Conservation (phyloP, 371 early-diverging fungal genomes). For the Apophysomyces sp. region DNA sequence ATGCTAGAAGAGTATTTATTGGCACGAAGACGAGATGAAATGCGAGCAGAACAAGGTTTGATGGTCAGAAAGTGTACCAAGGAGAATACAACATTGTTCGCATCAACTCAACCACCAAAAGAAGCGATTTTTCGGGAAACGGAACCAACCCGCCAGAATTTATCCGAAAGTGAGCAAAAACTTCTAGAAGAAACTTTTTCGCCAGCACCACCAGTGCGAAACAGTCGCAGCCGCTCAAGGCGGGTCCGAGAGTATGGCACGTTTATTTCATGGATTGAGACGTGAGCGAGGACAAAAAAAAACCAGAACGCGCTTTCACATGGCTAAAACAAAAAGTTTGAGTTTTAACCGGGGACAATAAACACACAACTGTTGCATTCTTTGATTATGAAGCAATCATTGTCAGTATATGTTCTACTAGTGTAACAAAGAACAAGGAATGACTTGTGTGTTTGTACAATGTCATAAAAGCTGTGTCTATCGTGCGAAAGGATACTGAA, state of each 20-base stretch:
- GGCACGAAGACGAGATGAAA: slow-evolving; percentile 25
- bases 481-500: no score
- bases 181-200: not conserved
- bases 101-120: not conserved
- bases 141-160: not conserved
- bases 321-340: no score
- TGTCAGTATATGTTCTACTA: no score
- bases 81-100: not conserved
- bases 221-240: not conserved
- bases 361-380: no score
- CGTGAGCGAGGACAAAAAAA: not conserved
- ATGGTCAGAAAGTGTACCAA: not conserved
- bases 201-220: not conserved
- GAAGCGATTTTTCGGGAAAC: not conserved
- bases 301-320: no score
- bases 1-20: slow-evolving; percentile 38
- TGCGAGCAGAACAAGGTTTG: slow-evolving; percentile 24
- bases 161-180: not conserved
- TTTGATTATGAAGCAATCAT: no score
- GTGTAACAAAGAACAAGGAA: no score
- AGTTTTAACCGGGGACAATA: no score
- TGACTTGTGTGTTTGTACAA: no score
- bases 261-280: not conserved
- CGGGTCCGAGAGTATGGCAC: slow-evolving; percentile 1
- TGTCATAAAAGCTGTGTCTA: no score